These are phyloP conservation scores for Lactarius indigo DNA, from an alignment of 768 basidiomycete species.

Conservation along the genomic window DNA sequence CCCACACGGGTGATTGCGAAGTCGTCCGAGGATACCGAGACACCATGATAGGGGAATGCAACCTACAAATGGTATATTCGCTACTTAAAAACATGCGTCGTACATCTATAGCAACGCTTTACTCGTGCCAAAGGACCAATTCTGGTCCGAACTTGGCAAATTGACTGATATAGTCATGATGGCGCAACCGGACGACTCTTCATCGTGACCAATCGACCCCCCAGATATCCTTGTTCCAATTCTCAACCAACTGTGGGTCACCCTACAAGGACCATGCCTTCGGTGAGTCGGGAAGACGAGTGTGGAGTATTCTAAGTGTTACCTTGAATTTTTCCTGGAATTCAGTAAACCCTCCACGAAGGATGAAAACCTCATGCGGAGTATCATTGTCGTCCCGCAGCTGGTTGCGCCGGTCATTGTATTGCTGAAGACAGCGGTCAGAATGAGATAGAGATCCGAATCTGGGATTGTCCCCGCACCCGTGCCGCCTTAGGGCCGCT, in stretches of 20 bases:
- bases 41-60: not conserved
- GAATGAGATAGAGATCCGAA: constrained; percentile 8
- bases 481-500: constrained; percentile 79
- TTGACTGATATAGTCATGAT: not conserved
- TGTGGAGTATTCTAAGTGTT: constrained; percentile 9
- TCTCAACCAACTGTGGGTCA: constrained; percentile 69
- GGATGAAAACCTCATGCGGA: constrained; percentile 57
- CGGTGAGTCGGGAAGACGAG: not conserved
- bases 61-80: constrained; percentile 16
- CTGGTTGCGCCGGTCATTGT: constrained; percentile 72
- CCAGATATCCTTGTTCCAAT: constrained; percentile 71
- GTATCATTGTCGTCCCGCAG: constrained; percentile 40
- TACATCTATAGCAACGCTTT: constrained; percentile 2
- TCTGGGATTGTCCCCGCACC: constrained; percentile 39
- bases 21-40: constrained; percentile 32
- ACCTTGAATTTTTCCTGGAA: constrained; percentile 74
- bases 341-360: constrained; percentile 66
- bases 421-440: constrained; percentile 11
- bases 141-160: not conserved
- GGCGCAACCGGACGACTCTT: not conserved
- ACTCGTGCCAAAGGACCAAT: not conserved
- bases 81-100: constrained; percentile 11
- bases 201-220: constrained; percentile 37
- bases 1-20: constrained; percentile 50
- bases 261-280: constrained; percentile 38